Percentiles rank a stretch among this genome's conserved stretches.
Evolutionary conservation across 2,329 filamentous ascomycete genomes (phyloP).

Genomic region (Coniochaeta sp.): DNA sequence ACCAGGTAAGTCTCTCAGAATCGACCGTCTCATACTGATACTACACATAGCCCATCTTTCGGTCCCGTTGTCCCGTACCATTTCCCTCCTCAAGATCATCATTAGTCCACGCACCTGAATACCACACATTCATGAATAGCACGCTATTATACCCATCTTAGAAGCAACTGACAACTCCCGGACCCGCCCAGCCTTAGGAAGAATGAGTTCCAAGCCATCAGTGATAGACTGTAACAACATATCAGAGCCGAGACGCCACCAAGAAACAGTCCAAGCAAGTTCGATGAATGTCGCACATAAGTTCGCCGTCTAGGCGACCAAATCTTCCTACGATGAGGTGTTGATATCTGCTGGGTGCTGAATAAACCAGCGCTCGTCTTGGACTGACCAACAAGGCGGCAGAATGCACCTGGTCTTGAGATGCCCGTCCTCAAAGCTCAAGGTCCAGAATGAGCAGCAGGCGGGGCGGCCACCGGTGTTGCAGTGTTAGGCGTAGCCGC

Average conservation of each 20-base stretch:
- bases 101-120: not conserved
- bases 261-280: not conserved
- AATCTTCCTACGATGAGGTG: not conserved
- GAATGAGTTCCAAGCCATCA: too few species aligned
- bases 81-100: not conserved
- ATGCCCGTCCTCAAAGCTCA: not conserved
- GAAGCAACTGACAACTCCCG: not conserved
- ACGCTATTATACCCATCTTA: not conserved
- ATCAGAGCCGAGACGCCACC: not conserved
- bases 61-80: not conserved
- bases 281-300: not conserved
- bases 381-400: not conserved
- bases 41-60: not conserved
- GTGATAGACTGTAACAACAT: too few species aligned
- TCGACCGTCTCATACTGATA: not conserved
- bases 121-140: not conserved
- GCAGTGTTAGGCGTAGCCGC: not conserved
- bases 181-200: too few species aligned
- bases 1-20: too few species aligned
- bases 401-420: not conserved
- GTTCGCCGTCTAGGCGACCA: not conserved
- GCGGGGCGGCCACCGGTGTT: not conserved
- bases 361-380: not conserved
- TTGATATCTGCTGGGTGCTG: not conserved
- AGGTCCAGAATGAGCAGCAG: not conserved